Percentiles rank a stretch among this genome's conserved stretches.
phyloP scores from a whole-genome alignment of 371 early-diverging fungal species.

The Umbelopsis sp. region DNA sequence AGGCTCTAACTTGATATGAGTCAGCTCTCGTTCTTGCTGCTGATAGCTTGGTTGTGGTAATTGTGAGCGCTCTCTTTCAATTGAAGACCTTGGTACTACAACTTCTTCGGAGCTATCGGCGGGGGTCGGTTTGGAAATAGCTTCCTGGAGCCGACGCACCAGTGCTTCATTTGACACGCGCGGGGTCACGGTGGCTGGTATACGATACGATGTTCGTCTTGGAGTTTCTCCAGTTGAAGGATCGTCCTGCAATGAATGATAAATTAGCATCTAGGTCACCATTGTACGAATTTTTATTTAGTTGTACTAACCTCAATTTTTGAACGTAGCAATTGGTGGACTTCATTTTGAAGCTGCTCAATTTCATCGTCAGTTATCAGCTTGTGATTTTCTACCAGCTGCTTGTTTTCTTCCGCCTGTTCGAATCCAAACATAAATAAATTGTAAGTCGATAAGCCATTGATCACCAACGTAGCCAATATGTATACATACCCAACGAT shows the following conservation, averaged over 20 bases:
- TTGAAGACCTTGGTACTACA: not conserved
- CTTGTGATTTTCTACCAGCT: not conserved
- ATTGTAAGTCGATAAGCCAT: not conserved
- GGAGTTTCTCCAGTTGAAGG: not conserved
- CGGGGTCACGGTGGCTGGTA: not conserved
- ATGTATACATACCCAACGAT: not conserved
- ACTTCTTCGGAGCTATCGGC: not conserved
- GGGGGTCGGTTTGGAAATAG: not conserved
- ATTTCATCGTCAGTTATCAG: not conserved
- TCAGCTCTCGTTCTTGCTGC: not conserved
- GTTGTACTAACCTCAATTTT: not conserved
- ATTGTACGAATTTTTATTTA: not conserved
- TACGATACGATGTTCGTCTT: not conserved
- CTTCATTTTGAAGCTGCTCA: not conserved
- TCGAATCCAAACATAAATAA: not conserved
- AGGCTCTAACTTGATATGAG: not conserved
- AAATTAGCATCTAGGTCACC: not conserved
- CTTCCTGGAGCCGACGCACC: not conserved
- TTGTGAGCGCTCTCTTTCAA: not conserved
- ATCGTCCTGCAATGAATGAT: not conserved
- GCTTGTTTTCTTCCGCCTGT: not conserved
- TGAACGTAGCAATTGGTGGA: conserved; percentile 19
- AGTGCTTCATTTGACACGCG: conserved; percentile 6
- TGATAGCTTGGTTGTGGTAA: not conserved
- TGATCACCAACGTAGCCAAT: too few species aligned